Evolutionary conservation across 345 rosid genomes (phyloP), one percentile per base, ranked within the genome.

Genomic region (Erodium maritimum): DNA sequence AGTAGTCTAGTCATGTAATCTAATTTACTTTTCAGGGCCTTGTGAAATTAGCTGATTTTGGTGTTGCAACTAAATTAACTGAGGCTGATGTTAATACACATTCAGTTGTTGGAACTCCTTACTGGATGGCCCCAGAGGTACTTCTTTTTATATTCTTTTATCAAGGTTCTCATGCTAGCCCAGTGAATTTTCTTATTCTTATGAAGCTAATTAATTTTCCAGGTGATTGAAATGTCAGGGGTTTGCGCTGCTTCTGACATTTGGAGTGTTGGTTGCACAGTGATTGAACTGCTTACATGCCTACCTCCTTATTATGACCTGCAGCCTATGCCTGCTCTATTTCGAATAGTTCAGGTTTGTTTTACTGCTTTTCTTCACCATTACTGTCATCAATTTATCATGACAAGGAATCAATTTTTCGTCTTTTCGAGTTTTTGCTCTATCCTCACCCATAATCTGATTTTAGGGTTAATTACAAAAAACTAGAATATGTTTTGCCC

Each of bases 41-140:
- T 50, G 96, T 94, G 60, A 94, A 94, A 78, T 97, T 94, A 78
- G 99, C 99, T 77, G 99, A 90, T 78, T 94, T 94, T 84, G 99
- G 99, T 69, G 99, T 94, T 66, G 99, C 99, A 14, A 94, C 99
- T 63, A 94, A 94, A 79, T 78, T 94, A 64, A 94, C 83, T 25
- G 99, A 94, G 80, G 96, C 99, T 71, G 97, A 94, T 79, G 83
- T 83, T 56, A 87, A 90, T 71, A 94, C 99, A 23, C 96, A 83
- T 72, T 90, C 97, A 23, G 97, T 94, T 65, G 97, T 84, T 71
- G 99, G 97, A 73, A 85, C 95, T 42, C 99, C 99, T 54, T 94
- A 90, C 52, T 94, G 99, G 99, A 94, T 94, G 99, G 99, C 99
- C 61, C 99, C 99, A 20, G 97, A 94, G 96, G 99, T 94, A 77